Percentiles rank a stretch among this genome's conserved stretches.
phyloP scores from a whole-genome alignment of 176 grass and related monocot genomes.

The Eremochloa ophiuroides region DNA sequence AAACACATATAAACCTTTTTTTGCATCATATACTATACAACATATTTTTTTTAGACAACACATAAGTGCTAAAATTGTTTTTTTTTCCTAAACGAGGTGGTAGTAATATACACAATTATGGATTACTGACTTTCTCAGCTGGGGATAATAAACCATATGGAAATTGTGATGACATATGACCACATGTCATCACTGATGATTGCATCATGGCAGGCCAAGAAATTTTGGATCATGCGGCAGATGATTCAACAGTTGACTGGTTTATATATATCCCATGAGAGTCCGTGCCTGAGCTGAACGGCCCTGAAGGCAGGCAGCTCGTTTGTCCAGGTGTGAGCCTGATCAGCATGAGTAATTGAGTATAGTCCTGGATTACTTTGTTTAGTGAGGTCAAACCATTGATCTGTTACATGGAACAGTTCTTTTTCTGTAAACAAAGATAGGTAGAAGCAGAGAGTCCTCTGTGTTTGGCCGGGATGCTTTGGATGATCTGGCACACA shows the following conservation, averaged over 20 bases:
- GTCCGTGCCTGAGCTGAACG: not conserved
- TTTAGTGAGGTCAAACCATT: conserved; percentile 15
- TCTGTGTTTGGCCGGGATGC: conserved; percentile 33
- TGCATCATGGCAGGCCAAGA: conserved; percentile 17
- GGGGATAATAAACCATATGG: not conserved
- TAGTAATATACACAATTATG: not conserved
- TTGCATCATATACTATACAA: too few species aligned
- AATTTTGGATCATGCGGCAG: conserved; percentile 26
- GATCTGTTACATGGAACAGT: not conserved
- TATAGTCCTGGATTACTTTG: not conserved
- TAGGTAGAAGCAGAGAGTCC: not conserved
- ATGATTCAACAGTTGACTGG: conserved; percentile 3
- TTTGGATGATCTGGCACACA: conserved; percentile 11
- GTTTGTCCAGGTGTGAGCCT: conserved; percentile 17
- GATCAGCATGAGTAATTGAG: conserved; percentile 6
- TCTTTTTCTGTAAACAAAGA: not conserved
- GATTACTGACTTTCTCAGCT: not conserved
- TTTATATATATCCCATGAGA: not conserved
- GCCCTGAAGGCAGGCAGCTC: not conserved
- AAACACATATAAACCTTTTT: too few species aligned
- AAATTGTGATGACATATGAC: conserved; percentile 8
- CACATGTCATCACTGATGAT: conserved; percentile 8
- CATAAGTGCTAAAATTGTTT: not conserved
- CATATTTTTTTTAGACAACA: too few species aligned
- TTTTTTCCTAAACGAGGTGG: not conserved